Percentiles rank a stretch among this genome's conserved stretches.
These are phyloP conservation scores for Xylaria venustula DNA, from an alignment of 495 filamentous ascomycete genomes.

Conservation along the genomic window DNA sequence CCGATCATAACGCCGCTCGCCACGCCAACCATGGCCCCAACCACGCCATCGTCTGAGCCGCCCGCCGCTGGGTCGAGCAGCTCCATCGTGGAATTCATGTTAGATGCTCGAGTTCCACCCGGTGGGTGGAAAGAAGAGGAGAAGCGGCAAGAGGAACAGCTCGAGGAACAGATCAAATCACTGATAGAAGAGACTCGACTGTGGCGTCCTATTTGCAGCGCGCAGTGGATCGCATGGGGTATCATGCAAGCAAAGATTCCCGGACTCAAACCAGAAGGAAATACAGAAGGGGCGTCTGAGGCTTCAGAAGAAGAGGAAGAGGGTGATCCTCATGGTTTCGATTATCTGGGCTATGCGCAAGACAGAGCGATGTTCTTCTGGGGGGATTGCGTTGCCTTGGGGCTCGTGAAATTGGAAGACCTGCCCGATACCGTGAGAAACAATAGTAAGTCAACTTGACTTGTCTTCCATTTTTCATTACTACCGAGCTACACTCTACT, in stretches of 20 bases:
- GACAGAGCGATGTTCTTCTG: constrained; percentile 90
- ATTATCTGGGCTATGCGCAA: constrained; percentile 89
- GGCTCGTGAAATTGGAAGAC: constrained; percentile 68
- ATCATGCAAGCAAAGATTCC: constrained; percentile 89
- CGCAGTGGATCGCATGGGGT: constrained; percentile 94
- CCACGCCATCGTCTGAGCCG: constrained; percentile 25
- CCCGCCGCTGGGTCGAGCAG: constrained; percentile 29
- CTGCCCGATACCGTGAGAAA: constrained; percentile 66
- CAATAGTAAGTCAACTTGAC: constrained; percentile 49
- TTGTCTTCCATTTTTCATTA: background rate
- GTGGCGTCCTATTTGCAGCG: constrained; percentile 84
- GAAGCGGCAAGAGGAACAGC: constrained; percentile 52
- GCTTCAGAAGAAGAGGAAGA: constrained; percentile 48
- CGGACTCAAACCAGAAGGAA: constrained; percentile 39
- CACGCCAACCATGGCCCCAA: constrained; percentile 24
- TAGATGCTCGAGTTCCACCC: constrained; percentile 64
- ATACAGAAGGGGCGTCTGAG: constrained; percentile 15
- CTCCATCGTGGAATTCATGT: constrained; percentile 62
- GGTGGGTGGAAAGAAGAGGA: constrained; percentile 61
- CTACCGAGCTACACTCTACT: background rate
- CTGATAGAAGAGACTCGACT: constrained; percentile 74
- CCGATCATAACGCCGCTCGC: constrained; percentile 49
- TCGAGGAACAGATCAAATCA: constrained; percentile 62
- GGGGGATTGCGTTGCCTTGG: constrained; percentile 77
- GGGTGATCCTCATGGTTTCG: constrained; percentile 62